Evolutionary conservation across 2,329 filamentous ascomycete genomes (phyloP).

Genomic region (Septoria petroselini): DNA sequence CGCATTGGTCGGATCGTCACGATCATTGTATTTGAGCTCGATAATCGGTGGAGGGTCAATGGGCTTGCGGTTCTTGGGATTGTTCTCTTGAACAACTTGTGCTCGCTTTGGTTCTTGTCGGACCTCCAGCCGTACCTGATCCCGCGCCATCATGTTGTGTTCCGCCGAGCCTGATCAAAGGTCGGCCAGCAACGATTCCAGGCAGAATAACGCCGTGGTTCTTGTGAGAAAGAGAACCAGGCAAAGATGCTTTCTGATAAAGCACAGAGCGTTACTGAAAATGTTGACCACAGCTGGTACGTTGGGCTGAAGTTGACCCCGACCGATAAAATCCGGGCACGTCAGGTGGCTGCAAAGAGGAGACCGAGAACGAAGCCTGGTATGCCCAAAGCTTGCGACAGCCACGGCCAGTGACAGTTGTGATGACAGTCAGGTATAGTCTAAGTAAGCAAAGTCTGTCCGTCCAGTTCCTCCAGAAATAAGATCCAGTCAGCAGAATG

Average conservation of each 20-base stretch:
- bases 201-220: conserved; percentile 1
- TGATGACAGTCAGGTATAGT: conserved; percentile 4
- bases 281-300: too few species aligned
- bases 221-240: conserved; percentile 11
- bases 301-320: too few species aligned
- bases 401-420: conserved; percentile 2
- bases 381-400: background rate
- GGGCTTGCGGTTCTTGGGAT: conserved; percentile 61
- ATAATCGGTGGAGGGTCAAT: conserved; percentile 85
- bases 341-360: background rate
- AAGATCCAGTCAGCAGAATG: conserved; percentile 13
- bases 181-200: conserved; percentile 9
- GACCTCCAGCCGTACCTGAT: conserved; percentile 19
- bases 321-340: background rate
- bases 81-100: conserved; percentile 30
- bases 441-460: conserved; percentile 8
- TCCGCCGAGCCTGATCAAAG: conserved; percentile 34
- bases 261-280: conserved; percentile 13
- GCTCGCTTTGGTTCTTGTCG: conserved; percentile 27
- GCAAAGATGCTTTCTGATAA: background rate
- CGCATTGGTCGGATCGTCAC: conserved; percentile 49
- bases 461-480: conserved; percentile 3
- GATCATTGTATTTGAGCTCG: conserved; percentile 57
- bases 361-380: background rate
- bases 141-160: conserved; percentile 44